Evolutionary conservation across 208 protist species (phyloP).

Genomic region (Acanthamoeba triangularis): DNA sequence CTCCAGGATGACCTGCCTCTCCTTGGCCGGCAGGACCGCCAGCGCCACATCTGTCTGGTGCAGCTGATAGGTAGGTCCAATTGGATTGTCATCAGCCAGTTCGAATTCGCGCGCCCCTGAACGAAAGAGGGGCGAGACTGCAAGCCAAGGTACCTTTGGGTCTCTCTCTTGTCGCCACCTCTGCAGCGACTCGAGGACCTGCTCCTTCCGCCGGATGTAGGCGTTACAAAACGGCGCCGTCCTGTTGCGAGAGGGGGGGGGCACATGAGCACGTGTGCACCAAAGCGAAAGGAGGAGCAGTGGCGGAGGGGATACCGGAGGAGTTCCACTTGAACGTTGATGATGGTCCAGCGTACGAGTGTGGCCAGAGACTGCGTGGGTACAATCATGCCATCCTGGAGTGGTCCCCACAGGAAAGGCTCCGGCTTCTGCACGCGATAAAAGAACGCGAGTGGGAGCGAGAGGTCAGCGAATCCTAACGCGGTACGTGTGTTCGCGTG

Average conservation of each 20-base stretch:
- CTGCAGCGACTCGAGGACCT: background rate
- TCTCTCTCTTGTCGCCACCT: constrained; percentile 24
- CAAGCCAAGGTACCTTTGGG: background rate
- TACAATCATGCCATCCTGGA: constrained; percentile 44
- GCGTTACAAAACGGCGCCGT: background rate
- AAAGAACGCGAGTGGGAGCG: background rate
- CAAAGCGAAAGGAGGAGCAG: background rate
- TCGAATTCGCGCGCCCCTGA: too few species aligned
- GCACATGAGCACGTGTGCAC: too few species aligned
- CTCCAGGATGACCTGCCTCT: background rate
- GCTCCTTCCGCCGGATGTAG: constrained; percentile 11
- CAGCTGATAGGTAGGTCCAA: background rate
- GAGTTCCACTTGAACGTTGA: constrained; percentile 11
- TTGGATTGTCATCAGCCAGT: too few species aligned
- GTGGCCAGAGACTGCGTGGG: constrained; percentile 23
- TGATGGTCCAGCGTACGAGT: constrained; percentile 32
- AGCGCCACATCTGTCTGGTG: background rate
- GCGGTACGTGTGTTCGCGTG: background rate
- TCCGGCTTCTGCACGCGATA: background rate
- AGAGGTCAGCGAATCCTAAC: too few species aligned
- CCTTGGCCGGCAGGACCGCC: background rate
- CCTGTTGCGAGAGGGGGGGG: background rate
- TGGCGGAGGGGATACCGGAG: background rate
- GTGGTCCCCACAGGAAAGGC: constrained; percentile 17
- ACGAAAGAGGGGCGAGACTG: too few species aligned